A percentile compares a stretch with the other conserved stretches of the same genome.
Conservation (phyloP, 495 filamentous ascomycete species). For the Schizothecium vesticola region DNA sequence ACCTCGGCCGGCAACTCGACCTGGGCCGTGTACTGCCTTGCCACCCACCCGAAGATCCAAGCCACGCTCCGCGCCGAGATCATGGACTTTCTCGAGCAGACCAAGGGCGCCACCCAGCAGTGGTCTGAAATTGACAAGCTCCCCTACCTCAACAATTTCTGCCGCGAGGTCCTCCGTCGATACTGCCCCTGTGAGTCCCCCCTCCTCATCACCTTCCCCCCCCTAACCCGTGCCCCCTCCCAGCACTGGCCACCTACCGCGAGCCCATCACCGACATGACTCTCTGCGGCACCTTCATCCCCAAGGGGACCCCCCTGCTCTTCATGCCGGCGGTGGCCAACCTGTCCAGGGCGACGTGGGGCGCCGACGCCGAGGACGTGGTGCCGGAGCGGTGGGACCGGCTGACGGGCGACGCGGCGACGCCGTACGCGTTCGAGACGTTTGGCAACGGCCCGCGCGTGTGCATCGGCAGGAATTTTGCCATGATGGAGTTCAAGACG, state of each 20-base stretch:
- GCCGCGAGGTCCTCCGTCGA: slow-evolving; percentile 28
- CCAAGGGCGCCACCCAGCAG: not conserved
- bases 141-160: slow-evolving; percentile 26
- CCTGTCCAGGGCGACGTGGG: slow-evolving; percentile 20
- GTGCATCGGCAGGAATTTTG: slow-evolving; percentile 29
- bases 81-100: not conserved
- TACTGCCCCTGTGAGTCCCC: slow-evolving; percentile 7
- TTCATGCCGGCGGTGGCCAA: slow-evolving; percentile 17
- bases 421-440: slow-evolving; percentile 18
- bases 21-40: slow-evolving; percentile 23
- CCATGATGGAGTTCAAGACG: slow-evolving; percentile 27
- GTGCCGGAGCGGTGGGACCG: slow-evolving; percentile 28
- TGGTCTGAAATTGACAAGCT: slow-evolving; percentile 21
- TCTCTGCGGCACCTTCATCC: slow-evolving; percentile 21
- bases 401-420: slow-evolving; percentile 10
- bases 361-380: slow-evolving; percentile 18
- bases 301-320: slow-evolving; percentile 20
- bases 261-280: slow-evolving; percentile 20
- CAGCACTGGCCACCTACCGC: slow-evolving; percentile 16
- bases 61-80: slow-evolving; percentile 22
- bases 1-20: slow-evolving; percentile 23
- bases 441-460: slow-evolving; percentile 26
- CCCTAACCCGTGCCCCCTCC: not conserved
- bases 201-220: not conserved
- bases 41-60: slow-evolving; percentile 19